Conservation (phyloP, 176 grass and related monocot genomes). For the Ensete glaucum region DNA sequence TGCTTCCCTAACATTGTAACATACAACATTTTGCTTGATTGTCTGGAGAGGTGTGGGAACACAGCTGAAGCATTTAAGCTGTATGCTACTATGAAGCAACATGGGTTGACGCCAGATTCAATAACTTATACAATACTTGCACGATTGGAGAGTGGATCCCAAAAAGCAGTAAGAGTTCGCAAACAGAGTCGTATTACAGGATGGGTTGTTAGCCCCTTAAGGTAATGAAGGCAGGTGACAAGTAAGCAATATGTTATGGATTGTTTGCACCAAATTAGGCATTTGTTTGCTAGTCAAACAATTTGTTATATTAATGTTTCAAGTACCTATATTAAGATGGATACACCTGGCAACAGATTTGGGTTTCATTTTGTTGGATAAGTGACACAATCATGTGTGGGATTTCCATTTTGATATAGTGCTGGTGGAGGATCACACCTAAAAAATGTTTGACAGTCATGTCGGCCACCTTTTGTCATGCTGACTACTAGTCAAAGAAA, state of each 20-base stretch:
- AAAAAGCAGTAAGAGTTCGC: conserved; percentile 42
- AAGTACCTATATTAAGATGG: background rate
- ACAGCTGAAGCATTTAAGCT: conserved; percentile 51
- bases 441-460: no score
- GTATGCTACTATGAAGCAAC: conserved; percentile 62
- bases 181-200: conserved; percentile 40
- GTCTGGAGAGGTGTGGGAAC: conserved; percentile 65
- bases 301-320: background rate
- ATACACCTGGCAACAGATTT: background rate
- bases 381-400: no score
- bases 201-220: conserved; percentile 80
- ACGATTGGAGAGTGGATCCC: conserved; percentile 55
- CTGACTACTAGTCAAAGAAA: background rate
- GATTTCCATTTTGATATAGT: no score
- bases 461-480: background rate
- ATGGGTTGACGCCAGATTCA: conserved; percentile 62
- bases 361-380: no score
- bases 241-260: background rate
- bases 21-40: conserved; percentile 95
- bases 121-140: conserved; percentile 91
- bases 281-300: background rate
- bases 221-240: conserved; percentile 17
- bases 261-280: background rate
- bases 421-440: no score
- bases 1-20: conserved; percentile 85